Base-by-base conservation (phyloP, 352 stramenopile species). In the Globisporangium heterothallicum region DNA sequence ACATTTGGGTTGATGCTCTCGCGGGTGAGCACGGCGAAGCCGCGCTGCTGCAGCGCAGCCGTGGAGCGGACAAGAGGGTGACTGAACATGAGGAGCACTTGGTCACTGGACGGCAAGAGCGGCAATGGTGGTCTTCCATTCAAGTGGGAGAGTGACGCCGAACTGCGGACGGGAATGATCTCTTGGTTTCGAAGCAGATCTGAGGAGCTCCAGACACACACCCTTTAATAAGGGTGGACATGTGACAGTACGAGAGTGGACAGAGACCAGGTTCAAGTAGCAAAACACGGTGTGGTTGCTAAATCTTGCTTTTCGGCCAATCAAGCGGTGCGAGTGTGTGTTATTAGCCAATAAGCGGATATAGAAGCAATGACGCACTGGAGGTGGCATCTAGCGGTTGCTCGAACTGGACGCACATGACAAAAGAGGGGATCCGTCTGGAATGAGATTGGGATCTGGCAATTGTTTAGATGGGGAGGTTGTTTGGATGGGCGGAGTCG, bases 1-100 rank as follows among this genome's bases (percentile, higher is more conserved):
- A 96, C 68, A 56, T 75, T 70, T 47, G 75, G 74, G 70, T 94
- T 95, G 38, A 95, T 75, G 58, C 53, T 79, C 50, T 91, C 64
- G 47, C 73, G 58, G 13, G 84, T 92, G 42, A 96, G 78, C 54
- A 88, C 72, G 40, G 78, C 74, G 55, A 88, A 86, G 40, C 66
- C 51, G 35, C 78, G 78, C 40, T 57, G 40, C 27, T 44, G 49
- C 49, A 34, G 42, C 25, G 45, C 30, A 14, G 19, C 8, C 14
- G 45, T 36, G 25, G 24, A 30, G 43, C 45, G 42, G 25, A 42
- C 13, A 34, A 53, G 34, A 30, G 42, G 42, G 43, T 34, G 53
- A n/a, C 25, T 59, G 32, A 53, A n/a, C 42, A 59, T 53, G 4
- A 13, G 27, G 19, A 7, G 1, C 32, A 12, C 32, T 36, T 36